Evolutionary conservation across 2,329 filamentous ascomycete genomes (phyloP), one percentile per base, ranked within the genome.

Genomic region (Diaporthe sp.): DNA sequence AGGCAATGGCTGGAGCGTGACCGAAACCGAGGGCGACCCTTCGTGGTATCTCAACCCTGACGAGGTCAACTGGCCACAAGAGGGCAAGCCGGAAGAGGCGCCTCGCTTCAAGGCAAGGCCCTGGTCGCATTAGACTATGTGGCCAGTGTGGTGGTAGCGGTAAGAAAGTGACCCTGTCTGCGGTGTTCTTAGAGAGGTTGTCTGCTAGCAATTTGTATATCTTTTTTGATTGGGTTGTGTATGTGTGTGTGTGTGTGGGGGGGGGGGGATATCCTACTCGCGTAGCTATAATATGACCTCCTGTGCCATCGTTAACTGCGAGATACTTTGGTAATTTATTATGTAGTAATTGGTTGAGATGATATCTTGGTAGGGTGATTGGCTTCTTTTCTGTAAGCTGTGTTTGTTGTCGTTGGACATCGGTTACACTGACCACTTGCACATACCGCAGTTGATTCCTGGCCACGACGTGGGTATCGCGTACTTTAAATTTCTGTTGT

Each of bases 1-100:
- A 44, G 85, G 86, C 31, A 85, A 87, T 75, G 86, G 86, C 13
- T 84, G 81, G 80, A 87, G 85, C 73, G 73, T 81, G 37, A 84
- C 84, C 37, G 84, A 87, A 72, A 80, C 76, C 8, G 76, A 77
- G 55, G 82, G 82, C 5, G 83, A 86, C 77, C 80, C 83, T 55
- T 82, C 83, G 19, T 86, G 83, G 82, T 86, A 86, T 79, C 79
- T 86, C 62, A 85, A 86, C 75, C 80, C 80, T 4, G 80, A 81
- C 13, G 80, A 85, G 78, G 80, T 85, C 44, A 82, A 85, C 77
- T 77, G 83, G 49, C 85, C 84, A n/a, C 31, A 75, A 25, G 81
- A 80, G 46, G 81, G 80, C 49, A 80, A 76, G 74, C 85, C 85
- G 5, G 85, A 86, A 79, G 82, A 85, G 42, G 82, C 83, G 46